Percentiles rank a stretch among this genome's conserved stretches.
These are phyloP conservation scores for Exophiala sp. DNA, from an alignment of 2,329 filamentous ascomycete genomes.

Conservation along the genomic window DNA sequence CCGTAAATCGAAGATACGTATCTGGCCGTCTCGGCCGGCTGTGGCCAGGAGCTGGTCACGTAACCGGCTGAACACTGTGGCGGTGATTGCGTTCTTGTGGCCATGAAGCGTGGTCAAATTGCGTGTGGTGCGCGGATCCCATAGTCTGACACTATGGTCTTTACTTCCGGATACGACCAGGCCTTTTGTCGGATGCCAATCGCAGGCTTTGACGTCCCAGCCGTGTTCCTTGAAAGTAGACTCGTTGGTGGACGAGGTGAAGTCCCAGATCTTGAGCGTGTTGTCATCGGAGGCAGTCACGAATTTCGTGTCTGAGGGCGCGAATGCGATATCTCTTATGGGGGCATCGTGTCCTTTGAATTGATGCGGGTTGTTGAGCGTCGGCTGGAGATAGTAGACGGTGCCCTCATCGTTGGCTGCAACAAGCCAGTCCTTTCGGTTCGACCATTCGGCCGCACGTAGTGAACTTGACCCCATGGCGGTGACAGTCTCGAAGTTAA, in stretches of 20 bases:
- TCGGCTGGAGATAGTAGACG: conserved; percentile 98
- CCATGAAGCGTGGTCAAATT: conserved; percentile 91
- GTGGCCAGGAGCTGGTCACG: conserved; percentile 82
- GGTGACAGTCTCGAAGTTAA: conserved; percentile 99
- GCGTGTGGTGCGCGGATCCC: conserved; percentile 88
- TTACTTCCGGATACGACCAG: conserved; percentile 93
- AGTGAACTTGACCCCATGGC: conserved; percentile 57
- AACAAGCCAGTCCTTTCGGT: conserved; percentile 94
- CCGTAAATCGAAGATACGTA: conserved; percentile 85
- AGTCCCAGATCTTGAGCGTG: conserved; percentile 91
- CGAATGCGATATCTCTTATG: conserved; percentile 85
- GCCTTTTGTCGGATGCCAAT: conserved; percentile 96
- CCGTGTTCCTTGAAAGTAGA: conserved; percentile 84
- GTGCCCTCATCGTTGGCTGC: conserved; percentile 92
- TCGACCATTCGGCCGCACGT: conserved; percentile 76
- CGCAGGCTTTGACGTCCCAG: conserved; percentile 94
- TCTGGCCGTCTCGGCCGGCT: conserved; percentile 86
- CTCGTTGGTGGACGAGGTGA: conserved; percentile 77
- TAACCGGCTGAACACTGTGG: conserved; percentile 81
- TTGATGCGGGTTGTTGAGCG: conserved; percentile 97
- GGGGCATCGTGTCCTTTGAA: conserved; percentile 86
- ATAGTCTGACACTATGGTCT: conserved; percentile 93
- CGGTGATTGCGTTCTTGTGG: conserved; percentile 95
- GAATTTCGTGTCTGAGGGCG: conserved; percentile 90
- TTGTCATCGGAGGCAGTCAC: conserved; percentile 94